These are phyloP conservation scores for Scleromitrula shiraiana DNA, from an alignment of 2,329 filamentous ascomycete genomes.

Conservation along the genomic window DNA sequence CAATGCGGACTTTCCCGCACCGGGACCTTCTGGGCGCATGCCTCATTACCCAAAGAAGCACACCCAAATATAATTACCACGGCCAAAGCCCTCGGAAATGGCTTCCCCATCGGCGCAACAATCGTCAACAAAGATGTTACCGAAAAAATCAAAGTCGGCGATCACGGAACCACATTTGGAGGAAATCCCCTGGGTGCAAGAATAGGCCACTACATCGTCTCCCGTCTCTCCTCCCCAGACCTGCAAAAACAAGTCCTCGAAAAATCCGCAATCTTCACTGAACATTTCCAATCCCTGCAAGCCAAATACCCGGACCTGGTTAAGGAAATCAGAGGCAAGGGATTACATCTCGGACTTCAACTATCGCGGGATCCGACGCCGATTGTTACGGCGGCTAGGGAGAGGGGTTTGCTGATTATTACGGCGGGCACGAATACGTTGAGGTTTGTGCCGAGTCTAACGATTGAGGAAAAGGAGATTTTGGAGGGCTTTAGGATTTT, in stretches of 20 bases:
- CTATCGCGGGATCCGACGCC: slow-evolving; percentile 62
- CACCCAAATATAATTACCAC: slow-evolving; percentile 93
- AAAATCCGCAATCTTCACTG: slow-evolving; percentile 55
- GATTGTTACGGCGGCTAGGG: slow-evolving; percentile 77
- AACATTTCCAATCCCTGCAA: slow-evolving; percentile 48
- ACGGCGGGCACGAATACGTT: slow-evolving; percentile 89
- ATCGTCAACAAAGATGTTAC: slow-evolving; percentile 54
- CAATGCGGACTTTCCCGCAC: slow-evolving; percentile 89
- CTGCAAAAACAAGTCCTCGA: slow-evolving; percentile 61
- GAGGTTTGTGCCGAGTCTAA: slow-evolving; percentile 81
- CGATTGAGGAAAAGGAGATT: slow-evolving; percentile 75
- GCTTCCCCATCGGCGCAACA: slow-evolving; percentile 87
- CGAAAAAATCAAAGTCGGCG: slow-evolving; percentile 55
- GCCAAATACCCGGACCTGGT: slow-evolving; percentile 62
- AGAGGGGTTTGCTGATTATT: slow-evolving; percentile 82
- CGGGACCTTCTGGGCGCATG: slow-evolving; percentile 85
- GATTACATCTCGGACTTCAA: slow-evolving; percentile 82
- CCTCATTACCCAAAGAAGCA: slow-evolving; percentile 61
- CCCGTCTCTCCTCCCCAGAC: slow-evolving; percentile 60
- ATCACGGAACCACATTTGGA: slow-evolving; percentile 69
- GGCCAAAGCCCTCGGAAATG: slow-evolving; percentile 93
- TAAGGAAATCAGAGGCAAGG: slow-evolving; percentile 71
- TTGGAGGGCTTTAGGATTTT: slow-evolving; percentile 68
- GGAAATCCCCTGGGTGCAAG: slow-evolving; percentile 62
- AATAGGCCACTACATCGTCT: slow-evolving; percentile 79